Conservation (phyloP, 805 yeast species). For the Sugiyamaella smithiae region DNA sequence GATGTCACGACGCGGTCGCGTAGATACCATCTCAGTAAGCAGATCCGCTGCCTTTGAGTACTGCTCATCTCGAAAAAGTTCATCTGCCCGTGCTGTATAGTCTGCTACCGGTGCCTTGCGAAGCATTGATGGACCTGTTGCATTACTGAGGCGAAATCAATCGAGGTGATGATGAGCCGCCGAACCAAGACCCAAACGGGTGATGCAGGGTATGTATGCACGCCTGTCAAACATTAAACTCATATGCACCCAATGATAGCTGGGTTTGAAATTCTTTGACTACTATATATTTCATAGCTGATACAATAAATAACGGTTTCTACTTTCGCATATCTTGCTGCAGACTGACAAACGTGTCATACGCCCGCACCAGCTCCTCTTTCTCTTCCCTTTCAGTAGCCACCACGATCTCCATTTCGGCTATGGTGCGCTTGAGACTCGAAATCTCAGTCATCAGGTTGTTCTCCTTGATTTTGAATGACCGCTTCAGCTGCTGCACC, state of each 20-base stretch:
- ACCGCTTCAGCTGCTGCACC: conserved; percentile 52
- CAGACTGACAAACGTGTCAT: conserved; percentile 37
- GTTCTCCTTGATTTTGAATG: conserved; percentile 51
- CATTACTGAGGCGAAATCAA: no score
- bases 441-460: conserved; percentile 29
- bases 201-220: no score
- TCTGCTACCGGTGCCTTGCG: no score
- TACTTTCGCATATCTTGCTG: conserved; percentile 7
- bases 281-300: no score
- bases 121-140: no score
- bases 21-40: background rate
- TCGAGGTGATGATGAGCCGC: no score
- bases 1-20: background rate
- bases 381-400: conserved; percentile 56
- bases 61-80: background rate
- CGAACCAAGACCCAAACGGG: no score
- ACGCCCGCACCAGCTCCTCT: conserved; percentile 51
- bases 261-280: no score
- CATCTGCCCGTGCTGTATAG: background rate
- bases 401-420: conserved; percentile 52
- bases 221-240: no score
- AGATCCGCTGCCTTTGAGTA: background rate
- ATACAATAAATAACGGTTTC: no score
- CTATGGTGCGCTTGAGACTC: conserved; percentile 41
- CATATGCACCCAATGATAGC: no score